A percentile compares a stretch with the other conserved stretches of the same genome.
Conservation (phyloP, 2,329 filamentous ascomycete species). For the Xylaria sp. region DNA sequence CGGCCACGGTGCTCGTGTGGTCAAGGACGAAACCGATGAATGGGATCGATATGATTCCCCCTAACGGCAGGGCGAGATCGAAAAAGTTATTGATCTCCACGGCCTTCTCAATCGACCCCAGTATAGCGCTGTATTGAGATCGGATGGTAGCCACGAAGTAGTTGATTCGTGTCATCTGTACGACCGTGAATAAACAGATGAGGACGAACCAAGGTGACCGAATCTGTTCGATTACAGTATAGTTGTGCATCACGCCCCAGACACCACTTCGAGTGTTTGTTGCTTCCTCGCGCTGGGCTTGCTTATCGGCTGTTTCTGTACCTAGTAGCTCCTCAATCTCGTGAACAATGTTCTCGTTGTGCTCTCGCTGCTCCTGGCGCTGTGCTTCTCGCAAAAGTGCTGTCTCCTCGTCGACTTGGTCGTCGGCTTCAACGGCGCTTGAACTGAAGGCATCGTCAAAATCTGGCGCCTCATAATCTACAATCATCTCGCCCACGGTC, state of each 20-base stretch:
- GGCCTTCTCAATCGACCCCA: conserved; percentile 66
- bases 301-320: conserved; percentile 63
- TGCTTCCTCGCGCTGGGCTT: conserved; percentile 69
- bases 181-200: conserved; percentile 79
- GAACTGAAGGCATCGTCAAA: conserved; percentile 40
- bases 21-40: conserved; percentile 85
- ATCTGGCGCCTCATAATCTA: conserved; percentile 65
- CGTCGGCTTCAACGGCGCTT: conserved; percentile 48
- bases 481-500: conserved; percentile 81
- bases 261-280: conserved; percentile 76
- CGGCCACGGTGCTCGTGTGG: conserved; percentile 72
- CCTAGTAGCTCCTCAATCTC: conserved; percentile 79
- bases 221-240: conserved; percentile 74
- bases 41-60: conserved; percentile 82
- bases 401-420: conserved; percentile 64
- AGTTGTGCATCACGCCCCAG: conserved; percentile 83
- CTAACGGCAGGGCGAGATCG: conserved; percentile 81
- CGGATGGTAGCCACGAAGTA: conserved; percentile 90
- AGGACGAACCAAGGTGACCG: conserved; percentile 82
- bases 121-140: conserved; percentile 78
- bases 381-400: conserved; percentile 61
- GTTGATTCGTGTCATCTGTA: conserved; percentile 84
- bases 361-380: conserved; percentile 60
- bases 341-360: conserved; percentile 67
- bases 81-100: conserved; percentile 81